These are phyloP conservation scores for Chaetomium globosum DNA, from an alignment of 2,329 filamentous ascomycete species.

Conservation along the genomic window DNA sequence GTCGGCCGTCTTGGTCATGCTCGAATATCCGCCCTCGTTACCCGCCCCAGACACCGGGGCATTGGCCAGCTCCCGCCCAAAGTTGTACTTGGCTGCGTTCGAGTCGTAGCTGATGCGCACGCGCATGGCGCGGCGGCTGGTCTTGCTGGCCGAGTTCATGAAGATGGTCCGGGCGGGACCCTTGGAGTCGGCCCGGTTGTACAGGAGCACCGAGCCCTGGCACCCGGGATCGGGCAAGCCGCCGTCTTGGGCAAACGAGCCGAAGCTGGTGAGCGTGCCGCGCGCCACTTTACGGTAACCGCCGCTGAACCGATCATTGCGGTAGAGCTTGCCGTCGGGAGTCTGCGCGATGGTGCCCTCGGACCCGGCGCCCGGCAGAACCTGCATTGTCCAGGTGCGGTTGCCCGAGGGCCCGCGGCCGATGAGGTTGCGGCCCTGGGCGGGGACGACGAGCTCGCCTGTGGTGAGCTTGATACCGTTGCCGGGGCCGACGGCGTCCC, in stretches of 20 bases:
- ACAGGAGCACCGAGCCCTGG: conserved; percentile 26
- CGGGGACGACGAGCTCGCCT: conserved; percentile 35
- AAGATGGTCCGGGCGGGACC: conserved; percentile 31
- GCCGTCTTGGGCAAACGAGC: conserved; percentile 25
- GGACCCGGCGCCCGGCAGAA: conserved; percentile 27
- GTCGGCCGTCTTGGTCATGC: conserved; percentile 33
- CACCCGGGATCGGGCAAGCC: conserved; percentile 31
- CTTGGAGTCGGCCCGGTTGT: conserved; percentile 23
- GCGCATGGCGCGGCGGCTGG: conserved; percentile 28
- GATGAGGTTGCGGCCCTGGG: conserved; percentile 36
- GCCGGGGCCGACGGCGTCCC: conserved; percentile 37
- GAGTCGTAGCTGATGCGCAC: conserved; percentile 33
- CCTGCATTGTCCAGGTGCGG: conserved; percentile 32
- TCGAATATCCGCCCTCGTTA: conserved; percentile 33
- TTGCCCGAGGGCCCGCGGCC: conserved; percentile 32
- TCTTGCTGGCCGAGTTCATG: conserved; percentile 33
- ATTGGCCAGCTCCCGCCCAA: conserved; percentile 29
- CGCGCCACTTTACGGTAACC: conserved; percentile 29
- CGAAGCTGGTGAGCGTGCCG: conserved; percentile 28
- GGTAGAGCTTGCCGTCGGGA: conserved; percentile 30
- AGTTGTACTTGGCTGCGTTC: conserved; percentile 31
- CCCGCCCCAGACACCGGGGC: conserved; percentile 27
- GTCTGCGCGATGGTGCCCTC: conserved; percentile 34
- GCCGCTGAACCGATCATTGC: conserved; percentile 31
- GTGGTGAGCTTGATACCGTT: conserved; percentile 33